Evolutionary conservation across 495 filamentous ascomycete genomes (phyloP).

Genomic region (Oidiodendron maius): DNA sequence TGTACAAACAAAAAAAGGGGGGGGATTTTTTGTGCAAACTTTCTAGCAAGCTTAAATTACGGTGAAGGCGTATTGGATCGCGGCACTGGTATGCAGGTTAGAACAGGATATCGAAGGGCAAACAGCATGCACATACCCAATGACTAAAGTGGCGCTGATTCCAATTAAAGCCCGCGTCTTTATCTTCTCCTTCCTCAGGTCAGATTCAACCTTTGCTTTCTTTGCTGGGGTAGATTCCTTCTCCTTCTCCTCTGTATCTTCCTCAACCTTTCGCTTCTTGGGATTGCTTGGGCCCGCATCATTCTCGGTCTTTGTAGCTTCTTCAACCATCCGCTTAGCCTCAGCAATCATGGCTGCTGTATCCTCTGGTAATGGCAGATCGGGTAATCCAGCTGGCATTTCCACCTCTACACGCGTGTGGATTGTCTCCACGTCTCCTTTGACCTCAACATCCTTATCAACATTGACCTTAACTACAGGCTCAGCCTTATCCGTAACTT

Average conservation of each 20-base stretch:
- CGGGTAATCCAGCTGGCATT: constrained; percentile 58
- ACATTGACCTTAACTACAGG: constrained; percentile 64
- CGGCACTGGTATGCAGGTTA: constrained; percentile 8
- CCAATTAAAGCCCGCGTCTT: constrained; percentile 79
- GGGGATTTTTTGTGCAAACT: background rate
- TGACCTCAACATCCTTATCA: constrained; percentile 58
- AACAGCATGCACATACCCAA: constrained; percentile 61
- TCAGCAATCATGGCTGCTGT: constrained; percentile 75
- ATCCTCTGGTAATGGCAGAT: constrained; percentile 66
- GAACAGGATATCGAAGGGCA: background rate
- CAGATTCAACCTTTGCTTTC: constrained; percentile 66
- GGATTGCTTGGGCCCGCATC: constrained; percentile 32
- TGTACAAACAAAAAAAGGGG: constrained; percentile 8
- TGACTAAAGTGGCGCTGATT: constrained; percentile 72
- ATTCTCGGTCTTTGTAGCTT: constrained; percentile 56
- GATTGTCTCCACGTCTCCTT: constrained; percentile 57
- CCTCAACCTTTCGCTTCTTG: constrained; percentile 76
- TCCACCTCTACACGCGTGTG: constrained; percentile 78
- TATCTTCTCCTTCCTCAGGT: constrained; percentile 76
- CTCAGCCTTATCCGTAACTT: constrained; percentile 32
- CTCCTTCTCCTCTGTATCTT: constrained; percentile 50
- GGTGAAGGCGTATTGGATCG: constrained; percentile 21
- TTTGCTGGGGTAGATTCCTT: constrained; percentile 59
- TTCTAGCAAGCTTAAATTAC: constrained; percentile 9
- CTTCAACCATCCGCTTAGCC: constrained; percentile 86